phyloP scores from a whole-genome alignment of 345 rosid species.

The Salix arbutifolia region DNA sequence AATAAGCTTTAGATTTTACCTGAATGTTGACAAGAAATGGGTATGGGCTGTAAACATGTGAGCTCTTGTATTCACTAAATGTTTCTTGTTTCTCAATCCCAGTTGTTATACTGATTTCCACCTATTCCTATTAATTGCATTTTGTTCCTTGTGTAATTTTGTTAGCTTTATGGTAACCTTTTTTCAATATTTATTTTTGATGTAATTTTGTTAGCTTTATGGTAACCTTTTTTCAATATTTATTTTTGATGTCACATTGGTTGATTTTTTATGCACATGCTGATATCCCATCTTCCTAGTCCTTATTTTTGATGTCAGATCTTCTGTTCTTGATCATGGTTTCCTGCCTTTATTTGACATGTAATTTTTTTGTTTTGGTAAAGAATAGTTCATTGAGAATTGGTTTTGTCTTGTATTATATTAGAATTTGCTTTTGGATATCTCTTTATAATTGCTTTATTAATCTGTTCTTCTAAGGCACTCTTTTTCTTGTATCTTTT shows the following conservation, averaged over 20 bases:
- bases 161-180: not conserved
- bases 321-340: not conserved
- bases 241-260: not conserved
- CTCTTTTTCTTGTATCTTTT: constrained; percentile 11
- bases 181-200: not conserved
- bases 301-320: not conserved
- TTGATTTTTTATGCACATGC: not conserved
- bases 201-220: not conserved
- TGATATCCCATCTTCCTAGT: not conserved
- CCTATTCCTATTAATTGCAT: not conserved
- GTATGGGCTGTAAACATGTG: not conserved
- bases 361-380: not conserved
- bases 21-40: not conserved
- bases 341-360: not conserved
- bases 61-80: not conserved
- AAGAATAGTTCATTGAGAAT: not conserved
- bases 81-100: not conserved
- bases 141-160: too few relatives aligned
- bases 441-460: constrained; percentile 6
- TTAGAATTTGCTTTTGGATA: not conserved
- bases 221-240: not conserved
- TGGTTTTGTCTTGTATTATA: not conserved
- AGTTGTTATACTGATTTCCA: not conserved
- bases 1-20: not conserved
- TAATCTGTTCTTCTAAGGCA: constrained; percentile 3